These are phyloP conservation scores for Hansenula sp. DNA, from an alignment of 1,139 yeast species.

Conservation along the genomic window DNA sequence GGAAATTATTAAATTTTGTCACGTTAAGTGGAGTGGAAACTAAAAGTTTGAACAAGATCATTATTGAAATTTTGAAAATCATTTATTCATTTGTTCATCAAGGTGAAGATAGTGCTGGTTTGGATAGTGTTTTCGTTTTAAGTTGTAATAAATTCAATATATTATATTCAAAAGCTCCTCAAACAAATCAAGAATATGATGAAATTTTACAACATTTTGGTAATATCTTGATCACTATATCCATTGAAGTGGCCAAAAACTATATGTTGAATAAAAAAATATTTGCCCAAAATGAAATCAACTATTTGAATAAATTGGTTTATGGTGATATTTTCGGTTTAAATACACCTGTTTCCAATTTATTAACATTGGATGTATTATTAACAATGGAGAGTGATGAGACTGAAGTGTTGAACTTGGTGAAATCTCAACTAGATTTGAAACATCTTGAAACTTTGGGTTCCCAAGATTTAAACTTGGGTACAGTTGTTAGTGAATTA, in stretches of 20 bases:
- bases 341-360: conserved; percentile 11
- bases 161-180: conserved; percentile 12
- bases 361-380: conserved; percentile 15
- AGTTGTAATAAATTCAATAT: conserved; percentile 24
- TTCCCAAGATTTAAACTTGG: conserved; percentile 13
- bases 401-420: conserved; percentile 12
- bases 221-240: conserved; percentile 21
- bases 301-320: conserved; percentile 9
- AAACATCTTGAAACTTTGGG: conserved; percentile 5
- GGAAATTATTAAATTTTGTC: conserved; percentile 22
- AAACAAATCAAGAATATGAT: conserved; percentile 17
- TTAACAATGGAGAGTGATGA: conserved; percentile 19
- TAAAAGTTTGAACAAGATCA: conserved; percentile 17
- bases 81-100: conserved; percentile 21
- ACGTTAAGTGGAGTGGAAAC: conserved; percentile 19
- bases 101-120: conserved; percentile 17
- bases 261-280: conserved; percentile 22
- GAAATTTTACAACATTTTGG: conserved; percentile 23
- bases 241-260: conserved; percentile 16
- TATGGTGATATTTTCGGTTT: neutral
- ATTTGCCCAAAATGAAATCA: conserved; percentile 19
- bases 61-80: conserved; percentile 23
- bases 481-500: conserved; percentile 9
- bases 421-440: conserved; percentile 12
- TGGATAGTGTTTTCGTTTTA: conserved; percentile 21